phyloP scores from a whole-genome alignment of 2,329 filamentous ascomycete genomes.

The Aureobasidium sp. region DNA sequence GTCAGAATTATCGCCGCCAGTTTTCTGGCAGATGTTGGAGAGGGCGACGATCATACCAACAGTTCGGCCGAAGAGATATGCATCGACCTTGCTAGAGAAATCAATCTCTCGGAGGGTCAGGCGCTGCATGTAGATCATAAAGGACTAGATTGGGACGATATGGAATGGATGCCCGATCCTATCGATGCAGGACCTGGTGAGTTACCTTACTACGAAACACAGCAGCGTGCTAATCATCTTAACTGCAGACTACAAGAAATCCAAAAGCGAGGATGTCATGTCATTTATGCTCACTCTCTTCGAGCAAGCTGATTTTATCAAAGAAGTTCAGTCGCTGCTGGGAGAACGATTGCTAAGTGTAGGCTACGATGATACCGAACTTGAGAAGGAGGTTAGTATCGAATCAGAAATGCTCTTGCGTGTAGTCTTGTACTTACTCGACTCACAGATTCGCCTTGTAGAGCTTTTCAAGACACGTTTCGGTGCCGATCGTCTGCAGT shows the following conservation, averaged over 20 bases:
- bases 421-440: background rate
- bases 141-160: conserved; percentile 82
- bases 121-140: conserved; percentile 34
- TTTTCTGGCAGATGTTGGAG: conserved; percentile 54
- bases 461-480: conserved; percentile 83
- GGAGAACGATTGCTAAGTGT: conserved; percentile 66
- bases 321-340: conserved; percentile 85
- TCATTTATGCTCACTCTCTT: conserved; percentile 83
- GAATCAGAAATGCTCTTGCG: background rate
- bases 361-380: conserved; percentile 53
- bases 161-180: conserved; percentile 88
- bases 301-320: conserved; percentile 90
- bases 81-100: conserved; percentile 59
- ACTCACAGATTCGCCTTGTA: conserved; percentile 58
- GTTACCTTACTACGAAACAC: background rate
- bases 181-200: conserved; percentile 70
- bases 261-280: conserved; percentile 83
- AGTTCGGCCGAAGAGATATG: conserved; percentile 46
- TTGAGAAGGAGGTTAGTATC: conserved; percentile 57
- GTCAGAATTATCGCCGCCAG: conserved; percentile 71
- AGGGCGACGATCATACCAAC: conserved; percentile 35
- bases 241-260: conserved; percentile 65
- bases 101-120: conserved; percentile 55
- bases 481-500: conserved; percentile 77
- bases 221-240: background rate